Evolutionary conservation across 495 filamentous ascomycete genomes (phyloP), one percentile per base, ranked within the genome.

Genomic region (Xylaria nigripes): DNA sequence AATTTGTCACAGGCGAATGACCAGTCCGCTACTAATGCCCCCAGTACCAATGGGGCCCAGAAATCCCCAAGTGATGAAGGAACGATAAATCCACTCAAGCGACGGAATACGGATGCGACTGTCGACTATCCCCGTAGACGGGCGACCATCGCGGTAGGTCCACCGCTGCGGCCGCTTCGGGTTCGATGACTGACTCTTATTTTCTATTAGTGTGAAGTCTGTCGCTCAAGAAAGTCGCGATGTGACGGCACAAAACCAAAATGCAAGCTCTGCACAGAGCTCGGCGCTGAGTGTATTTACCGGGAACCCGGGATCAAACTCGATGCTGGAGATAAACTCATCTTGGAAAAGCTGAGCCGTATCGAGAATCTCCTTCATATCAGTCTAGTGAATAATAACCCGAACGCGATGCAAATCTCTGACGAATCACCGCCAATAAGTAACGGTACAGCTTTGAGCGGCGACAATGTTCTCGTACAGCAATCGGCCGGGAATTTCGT

Each of bases 251-350:
- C 78, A 7, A 83, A 87, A 53, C 87, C 87, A 13, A 89, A 88
- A 68, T 92, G 87, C 65, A 83, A 86, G 67, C 81, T 92, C 16
- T 92, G 87, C 68, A 83, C 83, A 15, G 87, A 90, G 64, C 74
- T 92, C 38, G 84, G 87, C 55, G 87, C 85, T 15, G 87, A 90
- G 55, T 92, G 87, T 66, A 78, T 89, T 54, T 92, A 92, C 63
- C 79, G 87, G 43, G 87, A 92, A 67, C 87, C 87, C 15, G 87
- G 87, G 4, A 90, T 90, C 71, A 92, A 92, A 67, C 82, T 90
- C 24, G 87, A 90, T 67, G 86, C 87, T 25, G 87, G 87, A 51
- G 87, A 90, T 68, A 90, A 89, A 64, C 78, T 90, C 38, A 92
- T 92, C 53, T 72, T 92, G 21, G 87, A 90, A 59, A 83, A 84